Percentiles rank a stretch among this genome's conserved stretches.
Conservation (phyloP, 805 yeast species). For the Ogataea naganishii region DNA sequence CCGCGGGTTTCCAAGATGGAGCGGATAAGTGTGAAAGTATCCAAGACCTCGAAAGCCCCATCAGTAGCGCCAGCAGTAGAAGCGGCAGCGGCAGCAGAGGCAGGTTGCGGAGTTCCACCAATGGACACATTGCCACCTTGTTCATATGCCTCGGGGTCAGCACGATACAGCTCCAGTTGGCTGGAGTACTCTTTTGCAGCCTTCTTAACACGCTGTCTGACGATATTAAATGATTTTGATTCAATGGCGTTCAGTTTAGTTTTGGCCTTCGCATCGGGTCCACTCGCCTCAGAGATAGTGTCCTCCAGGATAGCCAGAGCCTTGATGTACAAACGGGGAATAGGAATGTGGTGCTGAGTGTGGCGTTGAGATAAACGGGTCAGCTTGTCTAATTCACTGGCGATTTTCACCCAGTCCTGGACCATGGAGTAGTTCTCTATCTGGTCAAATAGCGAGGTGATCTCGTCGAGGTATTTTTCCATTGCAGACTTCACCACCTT, state of each 20-base stretch:
- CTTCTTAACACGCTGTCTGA: constrained; percentile 83
- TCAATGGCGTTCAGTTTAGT: constrained; percentile 76
- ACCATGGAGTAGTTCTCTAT: constrained; percentile 62
- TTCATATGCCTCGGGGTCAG: constrained; percentile 69
- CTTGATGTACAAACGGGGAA: constrained; percentile 65
- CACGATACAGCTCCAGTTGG: constrained; percentile 50
- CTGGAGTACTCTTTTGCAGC: constrained; percentile 59
- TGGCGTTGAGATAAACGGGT: constrained; percentile 59
- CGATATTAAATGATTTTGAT: constrained; percentile 79
- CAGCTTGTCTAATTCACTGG: constrained; percentile 71
- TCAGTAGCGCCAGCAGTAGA: constrained; percentile 23
- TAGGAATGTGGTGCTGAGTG: constrained; percentile 65
- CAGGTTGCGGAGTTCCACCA: constrained; percentile 18
- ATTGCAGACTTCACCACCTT: constrained; percentile 88
- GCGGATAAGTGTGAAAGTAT: constrained; percentile 65
- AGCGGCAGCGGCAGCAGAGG: constrained; percentile 27
- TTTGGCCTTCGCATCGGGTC: constrained; percentile 35
- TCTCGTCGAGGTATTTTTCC: constrained; percentile 86
- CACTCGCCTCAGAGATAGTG: constrained; percentile 43
- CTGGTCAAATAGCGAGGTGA: constrained; percentile 55
- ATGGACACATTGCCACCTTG: constrained; percentile 30
- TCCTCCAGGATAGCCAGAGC: constrained; percentile 68
- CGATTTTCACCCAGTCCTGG: constrained; percentile 72
- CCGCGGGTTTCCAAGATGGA: constrained; percentile 85
- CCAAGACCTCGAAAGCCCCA: constrained; percentile 19